These are phyloP conservation scores for Lanmaoa pseudosensibilis DNA, from an alignment of 768 basidiomycete species.

Conservation along the genomic window DNA sequence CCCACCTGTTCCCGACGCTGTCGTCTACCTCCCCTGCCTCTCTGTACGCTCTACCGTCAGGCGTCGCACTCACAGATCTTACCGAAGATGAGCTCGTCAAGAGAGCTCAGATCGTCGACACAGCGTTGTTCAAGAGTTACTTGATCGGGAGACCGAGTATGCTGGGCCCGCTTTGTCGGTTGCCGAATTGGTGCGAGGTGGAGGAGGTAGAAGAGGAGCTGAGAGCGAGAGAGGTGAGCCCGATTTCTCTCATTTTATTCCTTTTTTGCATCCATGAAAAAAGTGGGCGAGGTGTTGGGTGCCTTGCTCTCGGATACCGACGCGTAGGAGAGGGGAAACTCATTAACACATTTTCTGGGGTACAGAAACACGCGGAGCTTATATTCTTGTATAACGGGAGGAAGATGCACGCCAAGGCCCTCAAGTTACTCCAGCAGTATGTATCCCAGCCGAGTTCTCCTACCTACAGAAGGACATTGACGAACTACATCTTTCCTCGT, in stretches of 20 bases:
- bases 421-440: conserved; percentile 82
- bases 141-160: conserved; percentile 77
- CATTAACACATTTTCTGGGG: not conserved
- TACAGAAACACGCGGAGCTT: conserved; percentile 87
- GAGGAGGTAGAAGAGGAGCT: conserved; percentile 89
- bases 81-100: conserved; percentile 83
- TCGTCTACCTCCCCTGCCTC: conserved; percentile 73
- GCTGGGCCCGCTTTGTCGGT: conserved; percentile 82
- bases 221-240: conserved; percentile 67
- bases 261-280: not conserved
- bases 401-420: conserved; percentile 90
- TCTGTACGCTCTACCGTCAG: conserved; percentile 70
- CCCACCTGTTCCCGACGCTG: conserved; percentile 65
- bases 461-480: not conserved
- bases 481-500: not conserved
- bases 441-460: conserved; percentile 26
- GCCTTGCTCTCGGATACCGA: not conserved
- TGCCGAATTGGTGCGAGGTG: conserved; percentile 98
- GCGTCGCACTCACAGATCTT: conserved; percentile 66
- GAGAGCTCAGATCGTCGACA: conserved; percentile 92
- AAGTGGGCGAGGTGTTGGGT: not conserved
- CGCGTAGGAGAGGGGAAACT: not conserved
- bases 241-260: not conserved
- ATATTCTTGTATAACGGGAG: conserved; percentile 91
- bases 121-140: conserved; percentile 92